Conservation (phyloP, 371 early-diverging fungal genomes). For the Apophysomyces elegans region DNA sequence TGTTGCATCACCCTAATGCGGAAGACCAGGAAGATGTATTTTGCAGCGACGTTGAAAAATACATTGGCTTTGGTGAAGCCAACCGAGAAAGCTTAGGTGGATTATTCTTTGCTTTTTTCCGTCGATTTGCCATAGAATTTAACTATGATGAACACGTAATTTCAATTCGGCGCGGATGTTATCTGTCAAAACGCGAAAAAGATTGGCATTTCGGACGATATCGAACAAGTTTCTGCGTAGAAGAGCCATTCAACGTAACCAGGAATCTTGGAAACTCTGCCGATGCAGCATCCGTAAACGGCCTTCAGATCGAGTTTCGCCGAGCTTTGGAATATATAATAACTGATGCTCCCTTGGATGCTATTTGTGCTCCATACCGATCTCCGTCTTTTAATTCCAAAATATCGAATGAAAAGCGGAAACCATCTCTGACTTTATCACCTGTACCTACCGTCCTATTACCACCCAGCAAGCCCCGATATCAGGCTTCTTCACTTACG, state of each 20-base stretch:
- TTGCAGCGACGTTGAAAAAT: slow-evolving; percentile 64
- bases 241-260: slow-evolving; percentile 85
- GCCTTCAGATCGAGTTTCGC: slow-evolving; percentile 77
- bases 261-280: slow-evolving; percentile 92
- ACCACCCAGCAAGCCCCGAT: not conserved
- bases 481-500: not conserved
- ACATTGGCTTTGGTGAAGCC: slow-evolving; percentile 67
- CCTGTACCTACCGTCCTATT: slow-evolving; percentile 9
- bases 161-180: slow-evolving; percentile 77
- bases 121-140: slow-evolving; percentile 78
- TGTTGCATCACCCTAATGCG: slow-evolving; percentile 64
- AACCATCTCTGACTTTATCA: not conserved
- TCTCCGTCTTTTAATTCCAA: not conserved
- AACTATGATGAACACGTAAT: slow-evolving; percentile 81
- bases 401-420: not conserved
- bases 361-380: slow-evolving; percentile 34
- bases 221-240: slow-evolving; percentile 79
- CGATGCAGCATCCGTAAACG: slow-evolving; percentile 75
- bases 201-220: slow-evolving; percentile 71
- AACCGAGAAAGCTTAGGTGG: slow-evolving; percentile 81
- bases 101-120: slow-evolving; percentile 86
- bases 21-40: slow-evolving; percentile 42
- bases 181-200: slow-evolving; percentile 78
- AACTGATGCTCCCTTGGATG: slow-evolving; percentile 40
- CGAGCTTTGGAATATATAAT: slow-evolving; percentile 70